Evolutionary conservation across 495 filamentous ascomycete species (phyloP).

Genomic region (Filosporella fistucella): DNA sequence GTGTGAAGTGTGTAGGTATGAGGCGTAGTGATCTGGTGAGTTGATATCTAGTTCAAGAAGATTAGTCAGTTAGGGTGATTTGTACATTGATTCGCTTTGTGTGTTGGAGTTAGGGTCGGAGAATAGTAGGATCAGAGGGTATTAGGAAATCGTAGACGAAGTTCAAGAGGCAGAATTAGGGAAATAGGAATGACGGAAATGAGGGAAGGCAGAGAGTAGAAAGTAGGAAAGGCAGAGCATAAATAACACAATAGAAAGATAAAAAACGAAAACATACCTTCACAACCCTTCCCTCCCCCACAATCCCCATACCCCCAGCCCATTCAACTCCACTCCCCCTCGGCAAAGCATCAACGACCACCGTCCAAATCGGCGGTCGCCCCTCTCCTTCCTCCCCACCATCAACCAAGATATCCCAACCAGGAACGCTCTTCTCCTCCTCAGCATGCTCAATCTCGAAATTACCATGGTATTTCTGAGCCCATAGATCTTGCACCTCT

Average conservation of each 20-base stretch:
- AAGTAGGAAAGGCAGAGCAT: too few species aligned
- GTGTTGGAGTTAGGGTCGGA: too few species aligned
- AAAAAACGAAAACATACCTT: conserved; percentile 10
- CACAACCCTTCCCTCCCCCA: conserved; percentile 5
- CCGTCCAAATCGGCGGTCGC: conserved; percentile 63
- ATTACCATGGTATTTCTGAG: conserved; percentile 15
- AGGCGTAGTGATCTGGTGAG: too few species aligned
- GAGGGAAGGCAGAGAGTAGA: too few species aligned
- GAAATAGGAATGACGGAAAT: too few species aligned
- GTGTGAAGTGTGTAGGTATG: too few species aligned
- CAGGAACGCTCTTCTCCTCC: conserved; percentile 14
- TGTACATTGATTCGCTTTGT: background rate
- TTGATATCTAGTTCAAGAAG: too few species aligned
- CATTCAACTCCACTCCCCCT: conserved; percentile 69
- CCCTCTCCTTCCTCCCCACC: background rate
- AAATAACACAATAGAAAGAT: background rate
- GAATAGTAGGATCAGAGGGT: too few species aligned
- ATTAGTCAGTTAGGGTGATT: too few species aligned
- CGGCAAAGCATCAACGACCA: conserved; percentile 68
- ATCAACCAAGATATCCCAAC: conserved; percentile 13
- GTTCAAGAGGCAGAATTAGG: too few species aligned
- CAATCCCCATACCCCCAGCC: conserved; percentile 38
- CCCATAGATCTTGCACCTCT: conserved; percentile 19
- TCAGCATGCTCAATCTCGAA: conserved; percentile 6
- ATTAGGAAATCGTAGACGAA: too few species aligned